Conservation (phyloP, 805 yeast species). For the Vanderwaltozyma yarrowii region DNA sequence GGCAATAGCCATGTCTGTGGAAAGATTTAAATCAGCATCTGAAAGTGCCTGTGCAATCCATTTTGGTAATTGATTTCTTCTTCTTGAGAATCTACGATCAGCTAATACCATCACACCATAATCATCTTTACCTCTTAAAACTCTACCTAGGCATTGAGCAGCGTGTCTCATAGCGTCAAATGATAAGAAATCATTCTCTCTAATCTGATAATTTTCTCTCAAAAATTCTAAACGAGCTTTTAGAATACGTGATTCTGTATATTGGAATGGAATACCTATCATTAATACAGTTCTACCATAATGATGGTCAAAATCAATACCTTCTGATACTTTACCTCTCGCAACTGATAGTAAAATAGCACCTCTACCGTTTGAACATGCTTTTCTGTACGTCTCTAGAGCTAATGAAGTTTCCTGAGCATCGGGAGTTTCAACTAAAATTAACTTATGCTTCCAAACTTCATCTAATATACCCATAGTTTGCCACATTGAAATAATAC, state of each 20-base stretch:
- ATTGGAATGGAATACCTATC: slow-evolving; percentile 99
- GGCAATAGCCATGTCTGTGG: slow-evolving; percentile 97
- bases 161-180: slow-evolving; percentile 99
- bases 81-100: slow-evolving; percentile 82
- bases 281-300: slow-evolving; percentile 94
- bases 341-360: slow-evolving; percentile 95
- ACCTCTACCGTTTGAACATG: slow-evolving; percentile 96
- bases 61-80: slow-evolving; percentile 81
- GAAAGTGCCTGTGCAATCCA: slow-evolving; percentile 93
- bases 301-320: slow-evolving; percentile 98
- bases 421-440: slow-evolving; percentile 96
- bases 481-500: slow-evolving; percentile 98
- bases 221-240: slow-evolving; percentile 91
- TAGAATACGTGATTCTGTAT: slow-evolving; percentile 90
- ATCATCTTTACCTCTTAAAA: slow-evolving; percentile 94
- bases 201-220: slow-evolving; percentile 84
- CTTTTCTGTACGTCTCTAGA: slow-evolving; percentile 87
- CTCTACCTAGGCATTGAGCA: slow-evolving; percentile 97
- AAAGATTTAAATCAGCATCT: slow-evolving; percentile 84
- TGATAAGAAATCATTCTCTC: slow-evolving; percentile 88
- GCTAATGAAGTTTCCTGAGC: slow-evolving; percentile 97
- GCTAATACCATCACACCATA: slow-evolving; percentile 98
- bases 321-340: slow-evolving; percentile 97
- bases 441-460: slow-evolving; percentile 94
- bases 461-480: slow-evolving; percentile 96